phyloP scores from a whole-genome alignment of 305 asterid species.

The Plantago lanceolata region DNA sequence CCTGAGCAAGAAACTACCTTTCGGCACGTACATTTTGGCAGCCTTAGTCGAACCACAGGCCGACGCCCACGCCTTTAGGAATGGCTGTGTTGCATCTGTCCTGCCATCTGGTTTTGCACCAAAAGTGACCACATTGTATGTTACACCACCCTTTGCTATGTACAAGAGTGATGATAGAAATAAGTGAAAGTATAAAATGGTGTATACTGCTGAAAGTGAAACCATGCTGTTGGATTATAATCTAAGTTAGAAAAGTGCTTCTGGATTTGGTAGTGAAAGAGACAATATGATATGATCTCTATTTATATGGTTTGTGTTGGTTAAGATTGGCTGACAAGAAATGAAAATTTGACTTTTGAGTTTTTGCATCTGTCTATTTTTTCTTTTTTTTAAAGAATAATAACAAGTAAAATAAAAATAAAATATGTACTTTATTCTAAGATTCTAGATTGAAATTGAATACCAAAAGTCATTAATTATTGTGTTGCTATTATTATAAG shows the following conservation, averaged over 20 bases:
- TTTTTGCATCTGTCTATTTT: not conserved
- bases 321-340: too few relatives aligned
- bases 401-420: too few relatives aligned
- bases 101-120: conserved; percentile 44
- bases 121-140: conserved; percentile 31
- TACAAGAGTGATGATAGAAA: conserved; percentile 3
- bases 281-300: not conserved
- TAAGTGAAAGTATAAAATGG: conserved; percentile 7
- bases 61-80: conserved; percentile 44
- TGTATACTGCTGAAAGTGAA: not conserved
- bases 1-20: conserved; percentile 40
- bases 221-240: not conserved
- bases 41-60: conserved; percentile 41
- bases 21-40: conserved; percentile 42
- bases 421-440: too few relatives aligned
- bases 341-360: not conserved
- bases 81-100: conserved; percentile 36
- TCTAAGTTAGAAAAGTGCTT: not conserved
- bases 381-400: too few relatives aligned
- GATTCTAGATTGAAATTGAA: too few relatives aligned
- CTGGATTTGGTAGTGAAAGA: not conserved
- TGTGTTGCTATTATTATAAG: too few relatives aligned
- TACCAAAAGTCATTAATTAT: too few relatives aligned
- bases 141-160: conserved; percentile 3
- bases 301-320: not conserved